These are phyloP conservation scores for Mycena crocata DNA, from an alignment of 768 basidiomycete species.

Conservation along the genomic window DNA sequence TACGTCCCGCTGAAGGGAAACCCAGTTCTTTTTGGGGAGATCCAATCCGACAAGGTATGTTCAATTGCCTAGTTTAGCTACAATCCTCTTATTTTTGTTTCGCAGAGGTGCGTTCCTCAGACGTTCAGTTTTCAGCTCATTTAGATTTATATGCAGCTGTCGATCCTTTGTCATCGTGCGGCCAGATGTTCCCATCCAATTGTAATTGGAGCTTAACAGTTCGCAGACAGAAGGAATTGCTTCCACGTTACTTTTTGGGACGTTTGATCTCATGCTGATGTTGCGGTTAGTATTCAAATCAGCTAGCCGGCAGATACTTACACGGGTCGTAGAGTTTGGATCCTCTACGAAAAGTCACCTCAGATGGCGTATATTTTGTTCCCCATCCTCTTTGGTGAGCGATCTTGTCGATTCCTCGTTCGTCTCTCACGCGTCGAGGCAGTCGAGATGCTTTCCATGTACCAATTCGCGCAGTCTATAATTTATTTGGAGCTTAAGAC, in stretches of 20 bases:
- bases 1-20: not conserved
- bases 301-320: not conserved
- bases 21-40: conserved; percentile 10
- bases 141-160: too few relatives aligned
- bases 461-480: too few relatives aligned
- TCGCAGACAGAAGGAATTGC: conserved; percentile 12
- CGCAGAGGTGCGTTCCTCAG: not conserved
- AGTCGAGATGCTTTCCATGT: conserved; percentile 24
- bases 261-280: conserved; percentile 16
- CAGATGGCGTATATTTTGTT: conserved; percentile 23
- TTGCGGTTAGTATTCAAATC: not conserved
- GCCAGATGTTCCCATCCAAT: too few relatives aligned
- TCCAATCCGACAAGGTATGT: conserved; percentile 4
- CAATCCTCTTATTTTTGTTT: too few relatives aligned
- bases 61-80: too few relatives aligned
- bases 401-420: not conserved
- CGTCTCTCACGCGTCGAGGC: not conserved
- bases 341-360: conserved; percentile 20
- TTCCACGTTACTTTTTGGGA: conserved; percentile 21
- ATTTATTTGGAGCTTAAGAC: not conserved
- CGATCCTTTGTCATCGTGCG: conserved; percentile 15
- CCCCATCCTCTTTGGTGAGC: conserved; percentile 19
- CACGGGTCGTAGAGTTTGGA: conserved; percentile 5
- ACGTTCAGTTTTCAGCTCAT: too few relatives aligned
- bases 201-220: not conserved